Evolutionary conservation across 2,329 filamentous ascomycete genomes (phyloP), one percentile per base, ranked within the genome.

Genomic region (Curvularia hawaiiensis): DNA sequence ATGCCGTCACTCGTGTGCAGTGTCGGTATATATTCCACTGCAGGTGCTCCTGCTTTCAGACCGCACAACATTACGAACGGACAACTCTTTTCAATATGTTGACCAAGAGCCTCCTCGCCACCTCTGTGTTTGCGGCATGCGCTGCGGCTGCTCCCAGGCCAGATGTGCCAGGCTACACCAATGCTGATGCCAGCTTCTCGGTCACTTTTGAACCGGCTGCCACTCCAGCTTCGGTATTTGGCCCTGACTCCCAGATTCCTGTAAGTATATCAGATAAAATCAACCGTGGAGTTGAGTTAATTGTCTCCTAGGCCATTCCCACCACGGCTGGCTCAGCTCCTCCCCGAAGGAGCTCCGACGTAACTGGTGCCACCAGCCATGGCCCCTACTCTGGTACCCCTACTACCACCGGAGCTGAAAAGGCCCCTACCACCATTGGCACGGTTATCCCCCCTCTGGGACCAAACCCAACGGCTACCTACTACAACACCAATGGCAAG

Each of bases 401-500:
- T 0, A 90, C 88, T 0, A 90, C 85, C 0, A 91, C 86, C 0
- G 90, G 90, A 4, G 90, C 90, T 22, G 74, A 90, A 3, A 83
- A 82, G 8, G 88, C 83, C 33, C 66, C 71, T 3, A 79, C 77
- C 0, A 81, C 86, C 0, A 61, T 88, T 0, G 86, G 84, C 0
- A 75, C 84, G 0, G 84, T 83, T 1, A 83, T 94, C 49, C 76
- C 84, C 0, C 78, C 83, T 1, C 72, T 84, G 0, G 85, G 87
- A 11, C 82, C 87, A 0, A 82, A 83, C 30, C 81, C 84, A 0
- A 85, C 83, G 8, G 88, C 87, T 4, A 88, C 86, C 38, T 84
- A 85, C 47, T 95, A 95, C 72, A 88, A 88, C 10, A 84, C 86
- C 8, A 83, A 93, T 64, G 91, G 91, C 12, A 71, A 83, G 54